Evolutionary conservation across 2,329 filamentous ascomycete genomes (phyloP).

Genomic region (Colletotrichum plurivorum): DNA sequence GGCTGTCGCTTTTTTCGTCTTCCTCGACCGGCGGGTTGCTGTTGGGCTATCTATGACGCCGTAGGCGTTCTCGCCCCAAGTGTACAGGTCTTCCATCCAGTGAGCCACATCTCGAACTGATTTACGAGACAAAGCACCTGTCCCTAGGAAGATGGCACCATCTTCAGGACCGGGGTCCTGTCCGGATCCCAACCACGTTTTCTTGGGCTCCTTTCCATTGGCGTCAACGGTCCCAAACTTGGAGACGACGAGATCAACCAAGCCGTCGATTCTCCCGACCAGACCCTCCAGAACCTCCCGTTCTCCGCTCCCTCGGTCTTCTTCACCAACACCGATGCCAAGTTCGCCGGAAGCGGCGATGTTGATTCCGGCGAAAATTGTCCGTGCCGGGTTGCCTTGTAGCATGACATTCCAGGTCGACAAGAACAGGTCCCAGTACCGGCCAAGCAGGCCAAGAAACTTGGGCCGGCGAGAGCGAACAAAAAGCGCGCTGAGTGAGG

Average conservation of each 20-base stretch:
- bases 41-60: conserved; percentile 85
- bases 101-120: conserved; percentile 81
- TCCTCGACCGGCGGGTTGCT: conserved; percentile 70
- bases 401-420: conserved; percentile 90
- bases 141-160: conserved; percentile 88
- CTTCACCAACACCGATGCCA: conserved; percentile 94
- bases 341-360: conserved; percentile 91
- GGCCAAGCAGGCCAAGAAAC: conserved; percentile 80
- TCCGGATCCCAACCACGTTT: conserved; percentile 80
- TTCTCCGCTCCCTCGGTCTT: conserved; percentile 94
- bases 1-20: conserved; percentile 48
- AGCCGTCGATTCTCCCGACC: conserved; percentile 81
- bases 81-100: conserved; percentile 92
- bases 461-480: conserved; percentile 73
- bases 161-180: conserved; percentile 79
- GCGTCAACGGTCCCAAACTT: conserved; percentile 75
- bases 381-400: conserved; percentile 87
- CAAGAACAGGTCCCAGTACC: conserved; percentile 83
- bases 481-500: conserved; percentile 80
- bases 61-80: conserved; percentile 86
- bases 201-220: conserved; percentile 49
- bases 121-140: conserved; percentile 78
- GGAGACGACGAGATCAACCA: conserved; percentile 90
- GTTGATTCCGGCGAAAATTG: conserved; percentile 87
- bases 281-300: conserved; percentile 94